Evolutionary conservation across 495 filamentous ascomycete species (phyloP), one percentile per base, ranked within the genome.

Genomic region (Podospora appendiculata): DNA sequence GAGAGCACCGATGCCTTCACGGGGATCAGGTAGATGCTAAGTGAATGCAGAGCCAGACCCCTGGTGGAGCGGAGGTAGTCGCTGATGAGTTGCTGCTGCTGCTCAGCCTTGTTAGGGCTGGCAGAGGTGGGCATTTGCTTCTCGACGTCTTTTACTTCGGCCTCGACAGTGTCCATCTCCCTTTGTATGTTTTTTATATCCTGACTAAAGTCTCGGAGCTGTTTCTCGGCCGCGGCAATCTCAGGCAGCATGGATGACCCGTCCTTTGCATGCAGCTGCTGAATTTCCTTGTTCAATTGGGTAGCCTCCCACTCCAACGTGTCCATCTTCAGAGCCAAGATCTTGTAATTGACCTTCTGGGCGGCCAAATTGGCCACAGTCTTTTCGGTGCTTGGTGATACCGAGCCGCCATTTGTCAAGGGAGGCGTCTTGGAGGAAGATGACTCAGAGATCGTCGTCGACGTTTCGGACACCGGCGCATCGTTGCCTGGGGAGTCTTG

Each of bases 11-110:
- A 73, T 0, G 80, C 68, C 59, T 74, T 79, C 50, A 80, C 64
- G 0, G 82, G 82, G 32, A 86, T 71, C 41, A 79, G 74, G 54
- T 82, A 71, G 34, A 86, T 69, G 40, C 70, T 66, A 4, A 86
- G 66, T 14, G 65, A 69, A 38, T 76, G 58, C 2, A 86, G 68
- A 3, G 73, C 59, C 8, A 84, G 63, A 1, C 82, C 82, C 50
- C 80, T 68, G 11, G 77, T 81, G 0, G 60, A 57, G 17, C 79
- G 70, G 35, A 79, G 52, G 61, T 83, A 85, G 17, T 78, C 72
- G 33, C 60, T 71, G 57, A 75, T 72, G 6, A 25, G 25, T 44
- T 45, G 47, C 12, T 50, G 53, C 17, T 35, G 38, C 34, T 58
- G 56, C 17, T 58, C 63, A 3, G 45, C 50, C 19, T 34, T 41